These are phyloP conservation scores for Tylopilus sp. DNA, from an alignment of 768 basidiomycete genomes.

Conservation along the genomic window DNA sequence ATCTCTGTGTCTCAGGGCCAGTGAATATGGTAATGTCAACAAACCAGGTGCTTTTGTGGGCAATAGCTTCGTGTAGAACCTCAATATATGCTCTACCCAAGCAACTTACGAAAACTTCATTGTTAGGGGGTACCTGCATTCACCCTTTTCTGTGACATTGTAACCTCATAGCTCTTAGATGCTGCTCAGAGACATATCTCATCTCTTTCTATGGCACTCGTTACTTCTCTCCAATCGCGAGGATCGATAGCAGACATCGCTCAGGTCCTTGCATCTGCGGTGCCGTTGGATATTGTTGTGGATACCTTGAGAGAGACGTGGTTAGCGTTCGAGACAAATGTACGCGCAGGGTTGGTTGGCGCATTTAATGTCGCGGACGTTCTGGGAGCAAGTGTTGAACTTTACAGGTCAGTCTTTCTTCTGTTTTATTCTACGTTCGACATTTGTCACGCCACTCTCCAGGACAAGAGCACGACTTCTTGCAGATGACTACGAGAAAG, in stretches of 20 bases:
- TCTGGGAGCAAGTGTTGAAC: slow-evolving; percentile 44
- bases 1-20: slow-evolving; percentile 45
- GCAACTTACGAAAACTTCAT: slow-evolving; percentile 13
- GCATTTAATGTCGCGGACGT: slow-evolving; percentile 45
- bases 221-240: slow-evolving; percentile 47
- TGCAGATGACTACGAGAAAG: slow-evolving; percentile 35
- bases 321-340: slow-evolving; percentile 40
- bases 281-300: slow-evolving; percentile 40
- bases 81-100: slow-evolving; percentile 46
- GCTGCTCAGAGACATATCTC: slow-evolving; percentile 25
- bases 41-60: slow-evolving; percentile 55
- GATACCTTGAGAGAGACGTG: slow-evolving; percentile 48
- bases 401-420: slow-evolving; percentile 30
- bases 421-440: neutral
- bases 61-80: slow-evolving; percentile 43
- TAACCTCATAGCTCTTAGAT: slow-evolving; percentile 26
- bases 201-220: slow-evolving; percentile 23
- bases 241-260: slow-evolving; percentile 57
- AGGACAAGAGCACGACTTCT: slow-evolving; percentile 34
- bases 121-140: slow-evolving; percentile 17
- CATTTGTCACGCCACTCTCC: slow-evolving; percentile 6
- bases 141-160: neutral
- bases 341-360: slow-evolving; percentile 38
- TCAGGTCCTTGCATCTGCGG: slow-evolving; percentile 48
- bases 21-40: slow-evolving; percentile 54